A percentile compares a stretch with the other conserved stretches of the same genome.
These are phyloP conservation scores for Scedosporium apiospermum DNA, from an alignment of 2,329 filamentous ascomycete species.

Conservation along the genomic window DNA sequence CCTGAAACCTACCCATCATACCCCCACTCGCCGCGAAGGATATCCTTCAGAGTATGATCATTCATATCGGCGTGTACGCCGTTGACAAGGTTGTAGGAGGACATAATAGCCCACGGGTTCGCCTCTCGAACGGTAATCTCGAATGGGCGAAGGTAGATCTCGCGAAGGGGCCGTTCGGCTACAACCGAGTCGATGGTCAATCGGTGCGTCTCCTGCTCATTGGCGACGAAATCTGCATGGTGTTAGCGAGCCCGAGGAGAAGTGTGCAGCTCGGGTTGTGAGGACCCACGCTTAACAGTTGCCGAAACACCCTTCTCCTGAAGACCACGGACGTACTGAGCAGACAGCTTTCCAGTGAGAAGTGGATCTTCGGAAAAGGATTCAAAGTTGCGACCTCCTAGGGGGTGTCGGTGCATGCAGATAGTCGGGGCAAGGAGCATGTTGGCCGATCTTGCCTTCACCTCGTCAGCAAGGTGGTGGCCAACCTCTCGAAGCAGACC, in stretches of 20 bases:
- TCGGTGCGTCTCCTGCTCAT: conserved; percentile 62
- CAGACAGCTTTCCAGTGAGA: conserved; percentile 63
- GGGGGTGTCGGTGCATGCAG: conserved; percentile 71
- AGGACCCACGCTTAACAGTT: conserved; percentile 60
- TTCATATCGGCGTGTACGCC: conserved; percentile 52
- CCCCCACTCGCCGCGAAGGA: conserved; percentile 52
- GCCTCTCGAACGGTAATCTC: conserved; percentile 62
- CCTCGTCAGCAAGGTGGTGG: conserved; percentile 60
- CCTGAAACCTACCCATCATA: conserved; percentile 41
- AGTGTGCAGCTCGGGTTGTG: neutral
- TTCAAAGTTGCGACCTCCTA: conserved; percentile 81
- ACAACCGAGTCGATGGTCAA: conserved; percentile 56
- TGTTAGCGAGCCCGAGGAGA: conserved; percentile 3
- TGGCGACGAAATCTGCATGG: conserved; percentile 52
- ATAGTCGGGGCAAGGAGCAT: conserved; percentile 69
- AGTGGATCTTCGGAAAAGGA: conserved; percentile 78
- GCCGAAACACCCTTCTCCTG: conserved; percentile 67
- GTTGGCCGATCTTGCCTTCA: conserved; percentile 63
- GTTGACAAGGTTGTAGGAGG: conserved; percentile 59
- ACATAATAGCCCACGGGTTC: conserved; percentile 62
- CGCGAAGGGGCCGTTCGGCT: conserved; percentile 54
- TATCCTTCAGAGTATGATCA: conserved; percentile 41
- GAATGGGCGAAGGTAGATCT: conserved; percentile 66
- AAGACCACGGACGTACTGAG: conserved; percentile 61
- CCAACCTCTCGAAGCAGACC: conserved; percentile 61